Evolutionary conservation across 768 basidiomycete genomes (phyloP), one percentile per base, ranked within the genome.

Genomic region (Tylopilus rubrobrunneus): DNA sequence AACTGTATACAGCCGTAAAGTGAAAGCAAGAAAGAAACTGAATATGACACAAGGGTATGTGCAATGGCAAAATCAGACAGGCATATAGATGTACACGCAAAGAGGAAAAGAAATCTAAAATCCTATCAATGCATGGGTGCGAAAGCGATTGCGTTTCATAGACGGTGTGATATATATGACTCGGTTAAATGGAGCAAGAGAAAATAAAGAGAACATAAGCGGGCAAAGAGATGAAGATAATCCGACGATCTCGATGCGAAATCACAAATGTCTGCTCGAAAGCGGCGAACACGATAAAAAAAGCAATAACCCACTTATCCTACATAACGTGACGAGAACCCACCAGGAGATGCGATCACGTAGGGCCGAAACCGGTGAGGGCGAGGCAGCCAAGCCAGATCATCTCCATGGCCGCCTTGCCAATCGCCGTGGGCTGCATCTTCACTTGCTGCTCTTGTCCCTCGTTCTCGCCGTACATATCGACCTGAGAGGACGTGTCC

Each of bases 331-430:
- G 14, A 39, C 31, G 29, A 46, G 14, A 23, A 39, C 49, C 42
- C 47, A 49, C 39, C 12, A 45, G 5, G n/a, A 15, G 21, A 15
- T 34, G 23, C 23, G 29, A 21, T 63, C 50, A 64, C 3, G 45
- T 52, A 56, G 59, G 36, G 33, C 67, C 67, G 47, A 78, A 78
- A 65, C 75, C 75, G 31, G 73, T 74, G 51, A 81, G 68, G 7
- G 80, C 76, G 56, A 82, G 72, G 58, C 79, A 77, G 1, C 79
- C 81, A 2, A 80, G 68, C 80, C 81, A 81, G 25, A 75, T 75
- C 73, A 81, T 76, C 66, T 81, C 79, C 39, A 81, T 74, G 14
- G 70, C 77, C 7, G 80, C 79, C 45, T 73, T 68, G 9, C 79
- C 79, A 45, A 81, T 74, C 2, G 77, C 69, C 9, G 75, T 82